Percentiles rank a stretch among this genome's conserved stretches.
These are phyloP conservation scores for Fusarium pseudoanthophilum DNA, from an alignment of 2,329 filamentous ascomycete species.

Conservation along the genomic window DNA sequence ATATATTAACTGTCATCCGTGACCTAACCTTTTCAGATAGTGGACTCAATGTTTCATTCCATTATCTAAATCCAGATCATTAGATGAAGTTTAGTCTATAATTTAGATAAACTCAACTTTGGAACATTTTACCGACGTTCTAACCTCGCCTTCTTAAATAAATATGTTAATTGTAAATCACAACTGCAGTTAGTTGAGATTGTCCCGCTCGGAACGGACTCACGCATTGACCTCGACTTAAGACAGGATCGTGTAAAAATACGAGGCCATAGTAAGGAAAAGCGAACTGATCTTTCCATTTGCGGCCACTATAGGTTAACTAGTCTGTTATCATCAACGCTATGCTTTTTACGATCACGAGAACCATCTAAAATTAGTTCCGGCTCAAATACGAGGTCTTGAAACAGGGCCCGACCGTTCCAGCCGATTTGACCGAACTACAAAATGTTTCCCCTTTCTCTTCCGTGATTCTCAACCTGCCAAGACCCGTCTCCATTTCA, in stretches of 20 bases:
- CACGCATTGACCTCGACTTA: not conserved
- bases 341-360: not conserved
- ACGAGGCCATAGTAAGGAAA: not conserved
- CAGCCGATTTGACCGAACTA: not conserved
- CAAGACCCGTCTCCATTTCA: not conserved
- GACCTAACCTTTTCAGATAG: no score
- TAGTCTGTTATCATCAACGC: not conserved
- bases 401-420: not conserved
- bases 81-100: no score
- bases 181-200: rapidly evolving
- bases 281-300: not conserved
- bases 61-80: no score
- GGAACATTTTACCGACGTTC: no score
- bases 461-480: not conserved
- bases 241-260: not conserved
- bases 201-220: rapidly evolving
- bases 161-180: rapidly evolving
- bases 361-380: not conserved
- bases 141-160: rapidly evolving
- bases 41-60: no score
- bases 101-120: no score
- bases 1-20: no score
- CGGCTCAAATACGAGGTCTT: constrained; percentile 5
- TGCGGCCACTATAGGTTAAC: not conserved
- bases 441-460: not conserved